Percentiles rank a stretch among this genome's conserved stretches.
phyloP scores from a whole-genome alignment of 108 stramenopile species.

The Stephanodiscus triporus region DNA sequence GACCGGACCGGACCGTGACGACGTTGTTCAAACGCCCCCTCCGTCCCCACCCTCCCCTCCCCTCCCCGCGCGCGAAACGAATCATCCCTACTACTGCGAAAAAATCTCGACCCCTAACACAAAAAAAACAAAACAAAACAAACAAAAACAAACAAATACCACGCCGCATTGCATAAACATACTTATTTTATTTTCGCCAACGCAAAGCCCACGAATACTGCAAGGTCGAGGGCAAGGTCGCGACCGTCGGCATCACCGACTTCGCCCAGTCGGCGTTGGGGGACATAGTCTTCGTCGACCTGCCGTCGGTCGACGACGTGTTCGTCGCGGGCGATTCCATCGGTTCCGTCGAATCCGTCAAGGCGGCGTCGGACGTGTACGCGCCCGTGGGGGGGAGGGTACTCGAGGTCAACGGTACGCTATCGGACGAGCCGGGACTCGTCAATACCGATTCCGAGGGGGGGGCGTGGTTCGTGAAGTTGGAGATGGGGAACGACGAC shows the following conservation, averaged over 20 bases:
- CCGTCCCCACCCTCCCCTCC: background rate
- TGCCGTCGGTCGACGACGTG: slow-evolving; percentile 91
- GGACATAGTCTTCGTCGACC: slow-evolving; percentile 98
- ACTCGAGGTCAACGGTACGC: slow-evolving; percentile 77
- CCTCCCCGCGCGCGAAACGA: background rate
- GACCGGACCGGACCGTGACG: too few relatives aligned
- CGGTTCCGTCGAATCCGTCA: slow-evolving; percentile 99
- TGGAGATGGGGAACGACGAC: slow-evolving; percentile 83
- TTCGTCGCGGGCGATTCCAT: slow-evolving; percentile 92
- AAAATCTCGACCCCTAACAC: too few relatives aligned
- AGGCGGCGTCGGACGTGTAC: slow-evolving; percentile 98
- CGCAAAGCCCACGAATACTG: slow-evolving; percentile 91
- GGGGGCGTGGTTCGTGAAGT: slow-evolving; percentile 93
- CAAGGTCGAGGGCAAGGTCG: slow-evolving; percentile 91
- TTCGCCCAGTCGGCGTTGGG: slow-evolving; percentile 95
- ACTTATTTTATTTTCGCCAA: too few relatives aligned
- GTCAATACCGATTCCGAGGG: slow-evolving; percentile 88
- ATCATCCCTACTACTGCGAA: too few relatives aligned
- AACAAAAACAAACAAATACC: background rate
- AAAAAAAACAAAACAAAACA: background rate
- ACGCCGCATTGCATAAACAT: too few relatives aligned
- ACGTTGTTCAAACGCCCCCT: too few relatives aligned
- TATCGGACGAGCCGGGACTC: slow-evolving; percentile 79
- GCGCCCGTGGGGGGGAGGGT: slow-evolving; percentile 88
- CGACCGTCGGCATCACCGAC: slow-evolving; percentile 95